Evolutionary conservation across 768 basidiomycete species (phyloP), one percentile per base, ranked within the genome.

Genomic region (Pulveroboletus sp.): DNA sequence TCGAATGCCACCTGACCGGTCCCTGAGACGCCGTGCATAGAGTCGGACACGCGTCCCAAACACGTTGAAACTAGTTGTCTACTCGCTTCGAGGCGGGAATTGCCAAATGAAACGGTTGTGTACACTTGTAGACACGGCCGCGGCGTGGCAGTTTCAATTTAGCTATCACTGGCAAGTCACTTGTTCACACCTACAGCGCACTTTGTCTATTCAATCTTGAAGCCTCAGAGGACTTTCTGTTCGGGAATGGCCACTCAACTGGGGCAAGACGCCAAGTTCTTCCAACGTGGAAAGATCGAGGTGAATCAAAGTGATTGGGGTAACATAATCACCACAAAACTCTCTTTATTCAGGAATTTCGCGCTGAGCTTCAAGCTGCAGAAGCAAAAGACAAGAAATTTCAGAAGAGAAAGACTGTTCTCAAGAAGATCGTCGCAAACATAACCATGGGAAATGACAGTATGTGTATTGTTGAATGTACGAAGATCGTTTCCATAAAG

Each of bases 381-480:
- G 92, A 93, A 67, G 76, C 86, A 55, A 96, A 96, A 72, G 96
- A 99, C 78, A 99, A 97, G 78, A 95, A 93, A 62, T 98, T 81
- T 57, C 73, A 82, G 58, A 94, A 94, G 71, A 81, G 93, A 61
- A 98, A 93, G 79, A 93, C 83, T 0, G 87, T 91, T 17, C 71
- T 98, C 60, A 98, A 99, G 80, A 95, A 94, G 76, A 87, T 97
- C 52, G 93, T 97, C 12, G 96, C 96, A 35, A 97, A 97, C 69
- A 98, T 98, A 69, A 99, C 96, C 4, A 98, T 99, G 94, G 96
- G 96, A 37, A 96, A 93, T 64, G 94, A 98, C 71, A 94, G 95
- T 96, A 65, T 72, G 93, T 82, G 55, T 45, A 53, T 54, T 32
- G 42, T 49, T 40, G 47, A 43, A 19, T 31, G 36, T 36, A 34